Percentiles rank a stretch among this genome's conserved stretches.
These are phyloP conservation scores for Mesembryanthemum crystallinum DNA, from an alignment of 148 eudicot genomes.

Conservation along the genomic window DNA sequence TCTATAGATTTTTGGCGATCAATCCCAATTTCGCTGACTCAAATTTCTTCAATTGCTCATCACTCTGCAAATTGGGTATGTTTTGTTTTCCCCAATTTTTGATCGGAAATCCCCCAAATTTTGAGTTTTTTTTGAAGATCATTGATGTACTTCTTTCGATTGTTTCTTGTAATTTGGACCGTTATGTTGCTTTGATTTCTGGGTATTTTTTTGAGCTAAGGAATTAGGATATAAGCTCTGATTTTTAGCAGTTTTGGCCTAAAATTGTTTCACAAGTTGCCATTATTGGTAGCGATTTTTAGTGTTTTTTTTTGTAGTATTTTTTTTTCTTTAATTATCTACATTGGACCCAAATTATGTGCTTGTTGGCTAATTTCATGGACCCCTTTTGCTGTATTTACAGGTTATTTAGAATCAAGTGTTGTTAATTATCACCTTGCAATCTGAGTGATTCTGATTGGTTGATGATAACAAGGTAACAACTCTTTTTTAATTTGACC, in stretches of 20 bases:
- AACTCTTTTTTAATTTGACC: background rate
- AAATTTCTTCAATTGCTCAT: constrained; percentile 14
- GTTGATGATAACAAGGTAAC: constrained; percentile 27
- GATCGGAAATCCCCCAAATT: background rate
- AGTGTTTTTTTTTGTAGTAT: background rate
- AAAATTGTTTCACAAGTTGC: background rate
- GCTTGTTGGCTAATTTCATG: background rate
- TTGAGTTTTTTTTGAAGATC: constrained; percentile 15
- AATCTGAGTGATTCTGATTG: background rate
- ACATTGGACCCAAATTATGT: background rate
- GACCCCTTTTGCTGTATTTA: background rate
- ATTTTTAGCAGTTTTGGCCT: background rate
- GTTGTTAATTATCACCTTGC: constrained; percentile 8
- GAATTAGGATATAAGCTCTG: constrained; percentile 10
- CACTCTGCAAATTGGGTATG: constrained; percentile 14
- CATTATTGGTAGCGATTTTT: constrained; percentile 6
- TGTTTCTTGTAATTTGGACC: background rate
- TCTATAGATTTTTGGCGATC: constrained; percentile 8
- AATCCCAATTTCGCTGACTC: constrained; percentile 16
- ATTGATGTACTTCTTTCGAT: background rate
- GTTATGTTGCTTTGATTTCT: background rate
- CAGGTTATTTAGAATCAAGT: constrained; percentile 17
- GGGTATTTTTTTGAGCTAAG: background rate
- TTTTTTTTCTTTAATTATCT: background rate
- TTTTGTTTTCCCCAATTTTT: background rate